Percentiles rank a stretch among this genome's conserved stretches.
These are phyloP conservation scores for Tricholoma furcatifolium DNA, from an alignment of 768 basidiomycete species.

Conservation along the genomic window DNA sequence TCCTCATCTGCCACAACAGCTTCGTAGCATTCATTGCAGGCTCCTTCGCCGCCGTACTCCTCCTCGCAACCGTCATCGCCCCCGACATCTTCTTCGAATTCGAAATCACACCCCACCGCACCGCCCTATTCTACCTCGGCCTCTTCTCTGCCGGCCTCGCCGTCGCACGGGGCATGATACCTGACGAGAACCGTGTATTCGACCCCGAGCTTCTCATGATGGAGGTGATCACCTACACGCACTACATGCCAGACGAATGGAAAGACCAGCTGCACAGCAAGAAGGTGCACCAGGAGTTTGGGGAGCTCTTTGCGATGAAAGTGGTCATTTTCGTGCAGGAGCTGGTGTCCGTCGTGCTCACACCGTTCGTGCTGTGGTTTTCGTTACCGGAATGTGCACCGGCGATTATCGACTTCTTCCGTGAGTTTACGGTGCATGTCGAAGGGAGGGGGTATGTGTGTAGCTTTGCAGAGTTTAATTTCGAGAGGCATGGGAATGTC, in stretches of 20 bases:
- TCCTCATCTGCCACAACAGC: slow-evolving; percentile 35
- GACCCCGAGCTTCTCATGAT: slow-evolving; percentile 92
- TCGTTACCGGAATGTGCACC: slow-evolving; percentile 89
- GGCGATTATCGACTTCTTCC: slow-evolving; percentile 95
- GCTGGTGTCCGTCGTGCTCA: slow-evolving; percentile 85
- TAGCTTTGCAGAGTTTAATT: slow-evolving; percentile 98
- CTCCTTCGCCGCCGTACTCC: slow-evolving; percentile 93
- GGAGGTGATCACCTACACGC: slow-evolving; percentile 91
- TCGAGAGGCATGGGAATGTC: slow-evolving; percentile 90
- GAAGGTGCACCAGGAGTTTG: slow-evolving; percentile 88
- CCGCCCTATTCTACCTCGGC: slow-evolving; percentile 90
- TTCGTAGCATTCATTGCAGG: slow-evolving; percentile 97
- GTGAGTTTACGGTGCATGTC: slow-evolving; percentile 96
- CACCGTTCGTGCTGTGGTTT: slow-evolving; percentile 92
- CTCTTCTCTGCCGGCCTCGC: slow-evolving; percentile 88
- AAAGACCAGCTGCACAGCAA: slow-evolving; percentile 86
- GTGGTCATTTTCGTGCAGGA: slow-evolving; percentile 85
- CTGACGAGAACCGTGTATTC: slow-evolving; percentile 90
- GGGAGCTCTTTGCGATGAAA: slow-evolving; percentile 93
- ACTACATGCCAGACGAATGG: slow-evolving; percentile 96
- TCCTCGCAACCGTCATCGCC: slow-evolving; percentile 89
- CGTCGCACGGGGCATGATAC: slow-evolving; percentile 91
- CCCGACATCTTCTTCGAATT: slow-evolving; percentile 93
- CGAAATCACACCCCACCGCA: slow-evolving; percentile 91
- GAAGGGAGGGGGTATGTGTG: slow-evolving; percentile 97